Evolutionary conservation across 129 eudicot species (phyloP), one percentile per base, ranked within the genome.

Genomic region (Oenanthe sinensis): DNA sequence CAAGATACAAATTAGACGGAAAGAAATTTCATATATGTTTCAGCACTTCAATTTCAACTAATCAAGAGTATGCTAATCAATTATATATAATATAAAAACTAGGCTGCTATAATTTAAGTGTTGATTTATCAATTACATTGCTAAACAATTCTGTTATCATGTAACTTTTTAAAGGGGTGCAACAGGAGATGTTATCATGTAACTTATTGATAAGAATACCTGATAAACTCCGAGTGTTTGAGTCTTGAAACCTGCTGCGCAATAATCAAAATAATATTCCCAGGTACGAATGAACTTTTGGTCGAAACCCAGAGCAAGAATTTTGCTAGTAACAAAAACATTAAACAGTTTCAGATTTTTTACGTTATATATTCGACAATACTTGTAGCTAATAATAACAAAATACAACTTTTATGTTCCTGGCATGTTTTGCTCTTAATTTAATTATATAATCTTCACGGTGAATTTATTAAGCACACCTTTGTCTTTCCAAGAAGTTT

Each of bases 221-320:
- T 95, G 97, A 65, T 91, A 91, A 78, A 79, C 81, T 52, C 92
- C 92, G 1, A 95, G 92, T 16, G 97, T 90, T 42, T 76, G 84
- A 2, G 97, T 79, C 84, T 83, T 95, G 83, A 95, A 95, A 46
- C 96, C 98, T 24, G 98, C 97, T 36, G 92, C 97, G 83, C 96
- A 90, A 52, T 95, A 95, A 73, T 89, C 97, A 76, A 94, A 91
- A 77, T 94, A 94, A 69, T 94, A 94, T 62, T 91, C 98, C 97
- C 96, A 95, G 19, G 92, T 90, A 30, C 98, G 80, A 77, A 95
- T 88, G 88, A 95, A 95, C 86, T 95, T 91, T 65, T 91, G 87
- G 79, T 95, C 68, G 81, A 95, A 95, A 20, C 98, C 98, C 84
- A 91, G 79, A 75, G 82, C 86, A 62, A 81, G 79, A 45, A 94